Evolutionary conservation across 495 filamentous ascomycete genomes (phyloP).

Genomic region (Hypoxylon crocopeplum): DNA sequence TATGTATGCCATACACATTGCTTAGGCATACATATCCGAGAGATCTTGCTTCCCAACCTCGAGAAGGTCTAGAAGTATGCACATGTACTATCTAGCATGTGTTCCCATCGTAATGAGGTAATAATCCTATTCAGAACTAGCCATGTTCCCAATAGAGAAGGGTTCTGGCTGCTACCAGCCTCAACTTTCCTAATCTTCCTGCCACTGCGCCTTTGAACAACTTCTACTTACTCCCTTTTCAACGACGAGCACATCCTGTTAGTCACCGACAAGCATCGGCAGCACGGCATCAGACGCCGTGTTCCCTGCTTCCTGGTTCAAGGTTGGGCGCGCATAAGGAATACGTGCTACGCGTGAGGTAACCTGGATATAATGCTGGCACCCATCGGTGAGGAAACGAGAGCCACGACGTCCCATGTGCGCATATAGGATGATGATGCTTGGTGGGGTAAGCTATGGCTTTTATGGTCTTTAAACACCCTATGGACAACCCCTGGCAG

Average conservation of each 20-base stretch:
- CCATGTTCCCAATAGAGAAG: conserved; percentile 28
- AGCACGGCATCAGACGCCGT: conserved; percentile 27
- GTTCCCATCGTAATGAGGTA: conserved; percentile 23
- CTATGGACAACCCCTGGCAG: conserved; percentile 4
- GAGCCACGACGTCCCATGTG: conserved; percentile 28
- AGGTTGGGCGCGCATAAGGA: conserved; percentile 19
- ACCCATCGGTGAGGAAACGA: conserved; percentile 41
- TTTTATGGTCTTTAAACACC: conserved; percentile 10
- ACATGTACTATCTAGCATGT: conserved; percentile 10
- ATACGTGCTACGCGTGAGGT: conserved; percentile 30
- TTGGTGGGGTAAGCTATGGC: conserved; percentile 27
- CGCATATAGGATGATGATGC: conserved; percentile 26
- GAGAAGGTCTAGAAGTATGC: not conserved
- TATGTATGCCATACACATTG: conserved; percentile 22
- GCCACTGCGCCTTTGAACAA: conserved; percentile 16
- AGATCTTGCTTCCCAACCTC: conserved; percentile 8
- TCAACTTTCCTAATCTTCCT: conserved; percentile 30
- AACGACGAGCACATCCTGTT: conserved; percentile 18
- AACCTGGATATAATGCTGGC: conserved; percentile 33
- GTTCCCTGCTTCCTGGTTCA: conserved; percentile 14
- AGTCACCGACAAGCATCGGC: conserved; percentile 13
- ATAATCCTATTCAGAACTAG: conserved; percentile 23
- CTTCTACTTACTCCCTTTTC: conserved; percentile 26
- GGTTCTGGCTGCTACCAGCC: conserved; percentile 34
- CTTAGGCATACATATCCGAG: conserved; percentile 10